Evolutionary conservation across 2,329 filamentous ascomycete genomes (phyloP).

Genomic region (Juglanconis juglandina): DNA sequence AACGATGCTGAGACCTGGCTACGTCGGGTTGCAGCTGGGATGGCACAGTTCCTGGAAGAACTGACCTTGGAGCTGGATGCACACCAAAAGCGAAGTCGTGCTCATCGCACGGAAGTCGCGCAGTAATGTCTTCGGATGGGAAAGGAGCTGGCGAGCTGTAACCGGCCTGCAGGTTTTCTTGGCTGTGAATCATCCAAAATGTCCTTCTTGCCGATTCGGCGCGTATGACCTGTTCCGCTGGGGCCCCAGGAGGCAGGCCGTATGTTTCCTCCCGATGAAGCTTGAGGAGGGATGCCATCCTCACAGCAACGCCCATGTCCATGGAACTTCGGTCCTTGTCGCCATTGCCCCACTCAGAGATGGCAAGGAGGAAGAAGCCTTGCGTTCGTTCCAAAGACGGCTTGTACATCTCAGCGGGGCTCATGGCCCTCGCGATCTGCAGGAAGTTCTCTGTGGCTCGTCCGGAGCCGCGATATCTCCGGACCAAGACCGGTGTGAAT

Average conservation of each 20-base stretch:
- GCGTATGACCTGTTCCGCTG: slow-evolving; percentile 28
- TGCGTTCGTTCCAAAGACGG: slow-evolving; percentile 28
- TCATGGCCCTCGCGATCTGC: slow-evolving; percentile 22
- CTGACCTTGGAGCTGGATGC: slow-evolving; percentile 27
- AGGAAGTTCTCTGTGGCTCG: slow-evolving; percentile 29
- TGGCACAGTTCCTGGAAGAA: slow-evolving; percentile 30
- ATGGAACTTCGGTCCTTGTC: slow-evolving; percentile 30
- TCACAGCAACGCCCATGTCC: slow-evolving; percentile 36
- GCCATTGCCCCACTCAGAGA: slow-evolving; percentile 33
- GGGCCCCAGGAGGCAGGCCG: slow-evolving; percentile 21
- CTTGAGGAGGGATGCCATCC: slow-evolving; percentile 32
- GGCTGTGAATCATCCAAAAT: slow-evolving; percentile 36
- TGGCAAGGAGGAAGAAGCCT: slow-evolving; percentile 30
- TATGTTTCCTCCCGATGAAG: slow-evolving; percentile 37
- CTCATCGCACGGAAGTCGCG: slow-evolving; percentile 34
- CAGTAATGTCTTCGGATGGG: slow-evolving; percentile 33
- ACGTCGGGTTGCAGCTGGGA: slow-evolving; percentile 25
- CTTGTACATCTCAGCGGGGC: slow-evolving; percentile 27
- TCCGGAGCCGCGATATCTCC: slow-evolving; percentile 22
- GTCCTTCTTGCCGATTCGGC: slow-evolving; percentile 32
- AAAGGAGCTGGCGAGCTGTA: slow-evolving; percentile 32
- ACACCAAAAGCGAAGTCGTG: slow-evolving; percentile 35
- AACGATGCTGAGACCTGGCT: slow-evolving; percentile 24
- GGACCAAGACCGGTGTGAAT: slow-evolving; percentile 27
- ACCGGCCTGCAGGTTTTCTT: slow-evolving; percentile 35